Base-by-base conservation (phyloP, 306 rosid species). In the Fragaria ananassa region DNA sequence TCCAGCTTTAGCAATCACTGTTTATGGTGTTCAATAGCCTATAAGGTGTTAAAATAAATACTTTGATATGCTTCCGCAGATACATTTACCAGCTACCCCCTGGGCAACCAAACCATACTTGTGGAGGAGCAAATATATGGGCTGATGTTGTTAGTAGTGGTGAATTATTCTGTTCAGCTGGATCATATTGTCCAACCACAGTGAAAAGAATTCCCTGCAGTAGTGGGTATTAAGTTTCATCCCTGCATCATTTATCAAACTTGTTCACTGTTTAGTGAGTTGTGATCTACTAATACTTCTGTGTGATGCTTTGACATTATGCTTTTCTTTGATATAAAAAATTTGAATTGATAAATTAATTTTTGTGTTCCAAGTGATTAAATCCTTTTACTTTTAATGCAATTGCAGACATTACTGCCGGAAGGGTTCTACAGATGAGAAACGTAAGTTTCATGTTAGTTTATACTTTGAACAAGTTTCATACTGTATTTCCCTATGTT, bases 81-180 rank as follows among this genome's bases (percentile, higher is more conserved):
- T 95, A 95, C 83, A 85, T 56, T 81, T 95, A 95, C 86, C 97
- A 95, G 61, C 81, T 92, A 70, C 98, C 99, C 37, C 93, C 93
- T 5, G 88, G 85, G 82, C 77, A 78, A 75, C 93, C 91, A 71
- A 90, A 91, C 70, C 99, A 92, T 87, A 89, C 89, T 18, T 95
- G 99, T 69, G 99, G 99, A 75, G 99, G 99, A 84, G 99, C 97
- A 80, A 90, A 87, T 83, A 67, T 78, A 31, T 95, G 97, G 99
- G 93, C 97, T 57, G 99, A 92, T 81, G 89, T 89, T 74, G 83
- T 82, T 69, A 87, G 90, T 71, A 85, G 89, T 71, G 83, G 85
- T 53, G 99, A 92, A 83, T 73, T 91, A 39, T 95, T 95, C 79
- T 95, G 99, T 71, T 79, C 97, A 47, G 92, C 90, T 29, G 97